Conservation (phyloP, 83 land plant species). For the Picea abies region DNA sequence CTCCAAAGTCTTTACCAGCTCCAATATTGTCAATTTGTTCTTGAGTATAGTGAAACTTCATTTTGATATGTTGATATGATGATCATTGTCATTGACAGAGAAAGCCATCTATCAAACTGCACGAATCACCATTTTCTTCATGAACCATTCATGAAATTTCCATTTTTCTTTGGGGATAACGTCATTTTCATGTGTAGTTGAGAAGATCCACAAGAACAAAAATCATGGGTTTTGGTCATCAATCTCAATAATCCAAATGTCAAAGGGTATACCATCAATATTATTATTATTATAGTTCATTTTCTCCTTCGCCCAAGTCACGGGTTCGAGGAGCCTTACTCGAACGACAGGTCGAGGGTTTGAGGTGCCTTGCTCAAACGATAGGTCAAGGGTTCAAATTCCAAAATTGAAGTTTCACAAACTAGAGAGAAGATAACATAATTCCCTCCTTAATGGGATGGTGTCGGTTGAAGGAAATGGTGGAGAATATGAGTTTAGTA, state of each 20-base stretch:
- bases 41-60: conserved; percentile 34
- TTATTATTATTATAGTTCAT: no score
- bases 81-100: conserved; percentile 38
- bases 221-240: no score
- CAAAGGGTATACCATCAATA: no score
- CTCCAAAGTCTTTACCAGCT: conserved; percentile 58
- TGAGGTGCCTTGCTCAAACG: no score
- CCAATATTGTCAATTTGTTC: conserved; percentile 49
- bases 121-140: neutral
- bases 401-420: no score
- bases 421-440: neutral
- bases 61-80: conserved; percentile 46
- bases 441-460: conserved; percentile 57
- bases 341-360: no score
- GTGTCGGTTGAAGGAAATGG: conserved; percentile 56
- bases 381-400: no score
- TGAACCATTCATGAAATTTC: neutral
- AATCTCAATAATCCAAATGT: no score
- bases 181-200: neutral
- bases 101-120: conserved; percentile 22
- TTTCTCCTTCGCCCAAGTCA: no score
- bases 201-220: neutral
- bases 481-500: conserved; percentile 55
- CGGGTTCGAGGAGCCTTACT: no score
- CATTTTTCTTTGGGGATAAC: neutral